Percentiles rank a stretch among this genome's conserved stretches.
Evolutionary conservation across 2,329 filamentous ascomycete genomes (phyloP).

Genomic region (Fusarium musae): DNA sequence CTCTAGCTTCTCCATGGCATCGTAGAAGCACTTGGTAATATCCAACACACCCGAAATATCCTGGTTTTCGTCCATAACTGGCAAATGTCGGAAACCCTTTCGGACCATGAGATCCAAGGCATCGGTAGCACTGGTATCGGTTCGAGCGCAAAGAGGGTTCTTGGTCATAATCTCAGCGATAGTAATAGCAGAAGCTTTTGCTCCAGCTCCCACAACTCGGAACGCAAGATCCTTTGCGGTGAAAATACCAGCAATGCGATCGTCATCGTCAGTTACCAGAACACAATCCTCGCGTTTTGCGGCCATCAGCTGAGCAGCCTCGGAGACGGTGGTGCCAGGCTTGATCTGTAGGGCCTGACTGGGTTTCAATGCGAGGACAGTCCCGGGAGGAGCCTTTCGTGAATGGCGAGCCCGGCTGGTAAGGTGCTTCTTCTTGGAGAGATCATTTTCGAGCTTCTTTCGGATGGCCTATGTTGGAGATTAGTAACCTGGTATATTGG

Average conservation of each 20-base stretch:
- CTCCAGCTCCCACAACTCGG: constrained; percentile 89
- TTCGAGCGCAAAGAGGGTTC: constrained; percentile 96
- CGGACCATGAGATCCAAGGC: constrained; percentile 97
- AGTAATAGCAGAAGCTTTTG: constrained; percentile 88
- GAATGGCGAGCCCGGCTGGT: constrained; percentile 82
- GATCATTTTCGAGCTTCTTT: constrained; percentile 94
- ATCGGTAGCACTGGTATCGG: constrained; percentile 97
- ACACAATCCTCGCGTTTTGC: constrained; percentile 99
- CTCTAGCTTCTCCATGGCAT: constrained; percentile 99
- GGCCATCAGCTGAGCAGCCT: constrained; percentile 98
- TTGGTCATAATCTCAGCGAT: constrained; percentile 99
- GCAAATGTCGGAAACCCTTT: constrained; percentile 96
- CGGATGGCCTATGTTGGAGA: constrained; percentile 80
- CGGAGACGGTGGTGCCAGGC: constrained; percentile 89
- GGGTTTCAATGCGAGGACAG: constrained; percentile 93
- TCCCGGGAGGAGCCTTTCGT: constrained; percentile 94
- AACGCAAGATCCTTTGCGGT: constrained; percentile 99
- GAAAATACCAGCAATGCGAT: constrained; percentile 98
- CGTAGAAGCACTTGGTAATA: constrained; percentile 99
- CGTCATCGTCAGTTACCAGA: constrained; percentile 96
- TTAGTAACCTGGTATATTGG: constrained; percentile 25
- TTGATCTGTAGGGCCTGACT: constrained; percentile 98
- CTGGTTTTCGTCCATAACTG: constrained; percentile 99
- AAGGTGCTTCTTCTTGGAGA: constrained; percentile 95
- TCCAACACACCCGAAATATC: constrained; percentile 98